These are phyloP conservation scores for Pseudozyma sp. DNA, from an alignment of 1,284 basidiomycete species.

Conservation along the genomic window DNA sequence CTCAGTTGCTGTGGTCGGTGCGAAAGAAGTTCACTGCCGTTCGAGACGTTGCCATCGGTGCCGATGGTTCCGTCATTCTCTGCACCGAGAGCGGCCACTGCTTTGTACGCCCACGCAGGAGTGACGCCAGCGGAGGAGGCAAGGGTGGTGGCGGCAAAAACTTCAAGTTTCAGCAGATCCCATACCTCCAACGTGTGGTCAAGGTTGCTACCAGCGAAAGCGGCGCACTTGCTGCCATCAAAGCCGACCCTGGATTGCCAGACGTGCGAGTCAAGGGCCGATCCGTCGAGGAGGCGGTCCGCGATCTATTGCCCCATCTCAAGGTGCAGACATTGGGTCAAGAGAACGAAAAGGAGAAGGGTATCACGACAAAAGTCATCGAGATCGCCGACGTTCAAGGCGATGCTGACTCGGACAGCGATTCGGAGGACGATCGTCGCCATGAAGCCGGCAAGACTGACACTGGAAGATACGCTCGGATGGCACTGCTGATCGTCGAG, in stretches of 20 bases:
- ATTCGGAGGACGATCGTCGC: constrained; percentile 58
- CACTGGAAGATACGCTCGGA: constrained; percentile 33
- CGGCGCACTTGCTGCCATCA: constrained; percentile 88
- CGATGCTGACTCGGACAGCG: constrained; percentile 68
- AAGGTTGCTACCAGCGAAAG: constrained; percentile 87
- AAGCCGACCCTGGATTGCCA: constrained; percentile 78
- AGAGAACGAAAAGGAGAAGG: constrained; percentile 33
- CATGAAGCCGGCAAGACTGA: constrained; percentile 6
- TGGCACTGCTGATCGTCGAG: constrained; percentile 69
- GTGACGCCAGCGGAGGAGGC: constrained; percentile 24
- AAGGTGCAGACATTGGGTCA: constrained; percentile 47
- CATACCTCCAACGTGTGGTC: constrained; percentile 84
- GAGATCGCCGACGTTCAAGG: constrained; percentile 50
- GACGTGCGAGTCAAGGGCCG: constrained; percentile 76
- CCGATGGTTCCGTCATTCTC: constrained; percentile 87
- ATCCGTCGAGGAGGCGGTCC: constrained; percentile 78
- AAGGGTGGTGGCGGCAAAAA: constrained; percentile 46
- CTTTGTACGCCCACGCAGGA: constrained; percentile 73
- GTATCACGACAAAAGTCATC: constrained; percentile 52
- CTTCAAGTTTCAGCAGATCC: constrained; percentile 80
- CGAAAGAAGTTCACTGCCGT: constrained; percentile 83
- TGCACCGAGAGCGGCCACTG: constrained; percentile 96
- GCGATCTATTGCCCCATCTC: constrained; percentile 58
- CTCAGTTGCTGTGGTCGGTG: constrained; percentile 91
- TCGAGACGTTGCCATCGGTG: constrained; percentile 87